Base-by-base conservation (phyloP, 2,329 filamentous ascomycete species). In the Nothopassalora personata region DNA sequence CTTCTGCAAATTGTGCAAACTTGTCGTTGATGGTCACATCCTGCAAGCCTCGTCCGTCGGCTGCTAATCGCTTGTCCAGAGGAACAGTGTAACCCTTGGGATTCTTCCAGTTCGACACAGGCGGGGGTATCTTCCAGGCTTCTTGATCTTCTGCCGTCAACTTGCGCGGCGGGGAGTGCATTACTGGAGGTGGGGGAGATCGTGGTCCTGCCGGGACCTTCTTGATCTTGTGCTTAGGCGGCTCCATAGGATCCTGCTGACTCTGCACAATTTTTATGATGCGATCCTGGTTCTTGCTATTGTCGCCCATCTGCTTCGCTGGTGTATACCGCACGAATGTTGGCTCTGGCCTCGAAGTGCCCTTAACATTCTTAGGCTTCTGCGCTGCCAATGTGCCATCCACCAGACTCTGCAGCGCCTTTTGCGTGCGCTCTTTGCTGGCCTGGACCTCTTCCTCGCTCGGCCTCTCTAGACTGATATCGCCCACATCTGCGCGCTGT, bases 91-190 rank as follows among this genome's bases (percentile, higher is more conserved):
- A 99, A 69, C 94, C 94, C 78, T 97, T 97, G 0, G 93, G 90
- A 74, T 99, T 99, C 83, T 99, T 99, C 94, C 94, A 99, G 75
- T 97, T 97, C 19, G 90, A 96, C 1, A 99, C 87, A 0, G 93
- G 90, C 2, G 93, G 91, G 0, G 87, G 87, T 33, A 90, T 97
- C 70, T 87, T 91, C 94, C 94, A 99, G 60, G 90, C 90, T 74
- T 97, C 94, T 74, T 97, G 93, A 68, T 99, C 94, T 73, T 96
- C 92, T 5, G 93, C 94, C 1, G 94, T 99, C 62, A 99, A 81
- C 72, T 97, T 99, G 62, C 94, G 82, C 0, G 94, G 92, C 13
- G 94, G 94, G 2, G 91, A 96, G 74, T 96, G 92, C 85, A 99
- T 90, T 52, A 99, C 86, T 1, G 94, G 94, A 15, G 94, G 90